A percentile compares a stretch with the other conserved stretches of the same genome.
These are phyloP conservation scores for Wickerhamomyces subpelliculosus DNA, from an alignment of 805 yeast species.

Conservation along the genomic window DNA sequence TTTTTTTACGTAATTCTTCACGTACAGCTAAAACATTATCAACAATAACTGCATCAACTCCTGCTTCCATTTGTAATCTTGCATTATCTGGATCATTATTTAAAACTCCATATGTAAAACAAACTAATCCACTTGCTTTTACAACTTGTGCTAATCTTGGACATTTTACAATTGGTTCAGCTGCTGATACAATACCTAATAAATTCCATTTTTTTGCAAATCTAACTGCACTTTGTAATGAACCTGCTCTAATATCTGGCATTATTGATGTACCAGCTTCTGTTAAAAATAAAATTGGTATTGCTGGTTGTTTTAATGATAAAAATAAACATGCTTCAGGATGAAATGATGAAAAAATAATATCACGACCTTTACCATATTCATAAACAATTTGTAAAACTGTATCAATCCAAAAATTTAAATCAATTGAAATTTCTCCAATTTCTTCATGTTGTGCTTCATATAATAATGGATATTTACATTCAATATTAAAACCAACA, in stretches of 20 bases:
- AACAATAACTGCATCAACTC: constrained; percentile 98
- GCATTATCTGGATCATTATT: constrained; percentile 85
- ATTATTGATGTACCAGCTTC: constrained; percentile 80
- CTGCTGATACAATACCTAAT: constrained; percentile 87
- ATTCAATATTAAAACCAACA: constrained; percentile 92
- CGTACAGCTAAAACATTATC: constrained; percentile 93
- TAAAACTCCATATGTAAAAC: constrained; percentile 83
- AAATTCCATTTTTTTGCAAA: constrained; percentile 89
- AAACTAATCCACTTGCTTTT: constrained; percentile 83
- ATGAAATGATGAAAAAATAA: constrained; percentile 88
- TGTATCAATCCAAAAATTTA: constrained; percentile 85
- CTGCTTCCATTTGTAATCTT: constrained; percentile 80
- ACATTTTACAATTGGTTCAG: constrained; percentile 77
- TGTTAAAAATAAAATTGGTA: constrained; percentile 84
- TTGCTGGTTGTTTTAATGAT: constrained; percentile 86
- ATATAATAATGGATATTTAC: constrained; percentile 92
- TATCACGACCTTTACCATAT: constrained; percentile 70
- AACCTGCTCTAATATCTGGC: constrained; percentile 86
- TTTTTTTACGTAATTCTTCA: constrained; percentile 51
- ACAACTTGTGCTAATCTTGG: constrained; percentile 90
- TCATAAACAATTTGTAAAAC: constrained; percentile 76
- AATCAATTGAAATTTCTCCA: constrained; percentile 76
- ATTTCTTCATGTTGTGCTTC: constrained; percentile 86
- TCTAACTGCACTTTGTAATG: constrained; percentile 84
- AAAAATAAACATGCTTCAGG: constrained; percentile 86